Conservation (phyloP, 2,329 filamentous ascomycete species). For the Fusarium sarcochroum region DNA sequence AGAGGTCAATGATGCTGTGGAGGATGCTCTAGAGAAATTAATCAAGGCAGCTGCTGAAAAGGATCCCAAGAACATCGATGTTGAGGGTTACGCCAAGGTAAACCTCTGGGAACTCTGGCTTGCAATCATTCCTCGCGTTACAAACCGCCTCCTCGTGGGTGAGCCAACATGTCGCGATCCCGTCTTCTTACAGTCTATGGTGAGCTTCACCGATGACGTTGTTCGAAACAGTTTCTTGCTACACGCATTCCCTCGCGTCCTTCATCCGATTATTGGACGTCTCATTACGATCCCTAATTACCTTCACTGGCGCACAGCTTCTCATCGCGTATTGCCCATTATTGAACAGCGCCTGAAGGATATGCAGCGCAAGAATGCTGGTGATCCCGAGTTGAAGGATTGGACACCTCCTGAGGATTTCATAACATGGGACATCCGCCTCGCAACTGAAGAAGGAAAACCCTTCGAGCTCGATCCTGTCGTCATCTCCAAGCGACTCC, state of each 20-base stretch:
- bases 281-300: conserved; percentile 62
- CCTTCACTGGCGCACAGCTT: conserved; percentile 61
- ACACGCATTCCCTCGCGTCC: conserved; percentile 60
- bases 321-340: conserved; percentile 60
- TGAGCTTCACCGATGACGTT: conserved; percentile 65
- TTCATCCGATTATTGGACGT: conserved; percentile 65
- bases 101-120: conserved; percentile 63
- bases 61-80: conserved; percentile 41
- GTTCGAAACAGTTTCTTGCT: conserved; percentile 61
- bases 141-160: conserved; percentile 61
- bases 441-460: conserved; percentile 62
- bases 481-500: conserved; percentile 64
- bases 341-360: conserved; percentile 64
- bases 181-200: conserved; percentile 62
- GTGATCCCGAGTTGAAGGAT: conserved; percentile 57
- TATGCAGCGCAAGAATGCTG: conserved; percentile 58
- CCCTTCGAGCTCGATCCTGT: conserved; percentile 60
- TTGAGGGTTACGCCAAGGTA: conserved; percentile 55
- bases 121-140: conserved; percentile 58
- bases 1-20: conserved; percentile 56
- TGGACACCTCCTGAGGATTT: conserved; percentile 68
- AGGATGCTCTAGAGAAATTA: conserved; percentile 51
- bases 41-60: conserved; percentile 24
- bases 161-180: conserved; percentile 57
- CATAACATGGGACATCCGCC: conserved; percentile 69